phyloP scores from a whole-genome alignment of 768 basidiomycete genomes.

The Kwoniella dendrophila region DNA sequence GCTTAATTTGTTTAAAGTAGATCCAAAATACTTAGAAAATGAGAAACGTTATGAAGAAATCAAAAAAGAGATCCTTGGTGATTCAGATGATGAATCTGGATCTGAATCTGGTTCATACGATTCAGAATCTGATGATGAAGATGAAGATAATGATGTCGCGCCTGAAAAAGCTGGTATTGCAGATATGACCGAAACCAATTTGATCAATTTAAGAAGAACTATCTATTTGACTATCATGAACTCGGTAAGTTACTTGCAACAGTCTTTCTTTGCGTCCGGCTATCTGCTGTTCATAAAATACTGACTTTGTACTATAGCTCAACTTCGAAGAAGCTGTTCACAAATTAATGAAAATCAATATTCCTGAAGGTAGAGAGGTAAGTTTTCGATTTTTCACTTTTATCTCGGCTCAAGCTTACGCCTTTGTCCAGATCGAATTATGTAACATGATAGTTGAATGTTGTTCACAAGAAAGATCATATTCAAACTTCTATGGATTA shows the following conservation, averaged over 20 bases:
- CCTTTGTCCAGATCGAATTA: conserved; percentile 71
- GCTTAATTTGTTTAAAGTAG: conserved; percentile 93
- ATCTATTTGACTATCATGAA: conserved; percentile 99
- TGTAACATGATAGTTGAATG: conserved; percentile 99
- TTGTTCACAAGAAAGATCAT: conserved; percentile 98
- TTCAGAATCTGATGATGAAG: conserved; percentile 66
- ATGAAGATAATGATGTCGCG: conserved; percentile 61
- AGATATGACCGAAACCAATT: conserved; percentile 90
- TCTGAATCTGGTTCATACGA: conserved; percentile 63
- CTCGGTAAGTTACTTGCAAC: conserved; percentile 59
- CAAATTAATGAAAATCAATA: conserved; percentile 89
- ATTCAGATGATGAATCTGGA: conserved; percentile 60
- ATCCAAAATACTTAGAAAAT: conserved; percentile 81
- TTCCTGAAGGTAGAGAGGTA: conserved; percentile 93
- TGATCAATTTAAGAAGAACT: conserved; percentile 87
- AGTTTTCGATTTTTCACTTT: conserved; percentile 24
- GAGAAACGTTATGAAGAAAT: conserved; percentile 92
- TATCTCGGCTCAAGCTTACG: conserved; percentile 3
- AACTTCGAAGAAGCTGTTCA: conserved; percentile 99
- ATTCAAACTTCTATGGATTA: conserved; percentile 95
- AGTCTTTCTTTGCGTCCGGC: not conserved
- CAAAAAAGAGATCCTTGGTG: conserved; percentile 90
- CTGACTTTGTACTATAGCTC: conserved; percentile 56
- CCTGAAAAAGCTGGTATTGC: conserved; percentile 86
- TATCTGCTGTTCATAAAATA: not conserved